Evolutionary conservation across 116 monocot genomes (phyloP), one percentile per base, ranked within the genome.

Genomic region (Iris pallida): DNA sequence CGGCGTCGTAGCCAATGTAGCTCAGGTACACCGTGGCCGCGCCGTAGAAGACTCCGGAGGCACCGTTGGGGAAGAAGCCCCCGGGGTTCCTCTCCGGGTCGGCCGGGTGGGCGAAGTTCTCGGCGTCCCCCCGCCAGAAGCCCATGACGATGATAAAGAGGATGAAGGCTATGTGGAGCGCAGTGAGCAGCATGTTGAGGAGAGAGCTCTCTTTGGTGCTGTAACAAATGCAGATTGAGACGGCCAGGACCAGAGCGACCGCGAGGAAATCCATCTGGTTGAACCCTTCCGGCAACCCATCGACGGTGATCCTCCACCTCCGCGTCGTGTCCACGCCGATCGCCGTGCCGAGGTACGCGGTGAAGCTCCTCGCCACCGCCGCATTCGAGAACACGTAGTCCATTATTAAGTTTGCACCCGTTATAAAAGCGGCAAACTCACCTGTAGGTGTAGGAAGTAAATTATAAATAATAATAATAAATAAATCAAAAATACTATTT

Each of bases 301-400:
- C 19, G 65, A 97, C 76, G 48, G 82, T 81, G 48, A 97, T 56
- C 75, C 97, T 64, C 92, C 92, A 97, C 48, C 75, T 79, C 12
- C 59, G 64, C 5, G 86, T 30, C 12, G 85, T 71, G n/a, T 76
- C 71, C 18, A 92, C 69, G 2, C 97, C 89, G 11, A 97, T 74
- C 16, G 92, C 97, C 4, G 90, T 76, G 13, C 97, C 92, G 4
- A 97, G 55, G 62, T 97, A 97, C 7, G 87, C 80, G 12, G 97
- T 97, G 71, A 97, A 85, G 63, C 92, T 89, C 51, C 97, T 57
- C 5, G 97, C 89, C 54, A 97, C 97, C 4, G 97, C 97, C 14
- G 97, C 97, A 77, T 97, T 97, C 7, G 97, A 97, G 83, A 97
- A 87, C n/a, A 97, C 97, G 73, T 97, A 97, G 63, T 97, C 97